These are phyloP conservation scores for Sequoiadendron giganteum DNA, from an alignment of 75 land plant species.

Conservation along the genomic window DNA sequence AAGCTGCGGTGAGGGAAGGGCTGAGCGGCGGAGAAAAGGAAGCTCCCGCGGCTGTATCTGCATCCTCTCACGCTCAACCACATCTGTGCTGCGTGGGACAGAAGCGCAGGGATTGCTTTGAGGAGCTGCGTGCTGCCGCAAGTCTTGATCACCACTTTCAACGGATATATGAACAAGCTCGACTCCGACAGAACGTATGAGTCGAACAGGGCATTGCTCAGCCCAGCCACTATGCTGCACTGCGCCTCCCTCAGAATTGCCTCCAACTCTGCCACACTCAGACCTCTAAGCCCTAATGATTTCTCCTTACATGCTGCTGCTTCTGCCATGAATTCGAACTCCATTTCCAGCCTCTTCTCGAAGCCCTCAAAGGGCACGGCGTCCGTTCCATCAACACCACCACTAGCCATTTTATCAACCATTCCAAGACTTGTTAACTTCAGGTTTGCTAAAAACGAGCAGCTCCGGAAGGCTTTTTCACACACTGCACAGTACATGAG, in stretches of 20 bases:
- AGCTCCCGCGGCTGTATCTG: constrained; percentile 70
- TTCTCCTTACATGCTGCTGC: constrained; percentile 15
- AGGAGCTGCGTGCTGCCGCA: constrained; percentile 80
- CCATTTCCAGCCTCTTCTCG: constrained; percentile 78
- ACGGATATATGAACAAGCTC: constrained; percentile 75
- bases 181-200: constrained; percentile 81
- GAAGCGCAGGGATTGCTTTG: constrained; percentile 45
- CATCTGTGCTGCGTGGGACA: constrained; percentile 30
- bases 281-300: constrained; percentile 41
- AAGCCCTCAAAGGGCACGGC: constrained; percentile 79
- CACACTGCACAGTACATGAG: not conserved
- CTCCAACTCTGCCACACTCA: constrained; percentile 31
- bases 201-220: constrained; percentile 57
- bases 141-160: constrained; percentile 69
- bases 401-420: not conserved
- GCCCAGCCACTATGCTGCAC: constrained; percentile 73
- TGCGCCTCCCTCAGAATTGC: constrained; percentile 56
- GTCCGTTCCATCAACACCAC: not conserved
- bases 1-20: constrained; percentile 74
- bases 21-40: constrained; percentile 70
- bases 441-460: not conserved
- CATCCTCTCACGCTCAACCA: constrained; percentile 29
- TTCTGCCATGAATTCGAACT: constrained; percentile 25
- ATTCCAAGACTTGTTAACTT: too few relatives aligned
- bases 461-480: not conserved